These are phyloP conservation scores for Russula sp. DNA, from an alignment of 768 basidiomycete genomes.

Conservation along the genomic window DNA sequence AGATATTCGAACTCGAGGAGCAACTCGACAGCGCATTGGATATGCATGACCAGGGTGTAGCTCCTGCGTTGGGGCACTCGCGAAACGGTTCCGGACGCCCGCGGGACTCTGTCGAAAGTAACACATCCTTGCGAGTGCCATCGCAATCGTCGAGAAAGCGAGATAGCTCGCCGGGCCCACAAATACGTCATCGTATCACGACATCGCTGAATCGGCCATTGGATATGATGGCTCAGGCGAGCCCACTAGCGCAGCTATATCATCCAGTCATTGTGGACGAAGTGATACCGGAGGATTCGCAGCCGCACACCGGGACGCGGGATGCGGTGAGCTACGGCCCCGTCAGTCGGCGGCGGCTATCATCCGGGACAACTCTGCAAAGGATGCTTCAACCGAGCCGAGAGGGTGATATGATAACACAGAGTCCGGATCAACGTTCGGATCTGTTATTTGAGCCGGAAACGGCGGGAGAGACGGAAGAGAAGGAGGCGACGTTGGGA, in stretches of 20 bases:
- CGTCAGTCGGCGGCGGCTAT: conserved; percentile 41
- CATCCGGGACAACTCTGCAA: conserved; percentile 35
- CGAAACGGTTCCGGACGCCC: conserved; percentile 35
- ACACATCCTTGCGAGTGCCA: conserved; percentile 9
- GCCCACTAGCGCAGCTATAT: conserved; percentile 73
- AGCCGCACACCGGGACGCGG: conserved; percentile 21
- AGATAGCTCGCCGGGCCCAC: conserved; percentile 15
- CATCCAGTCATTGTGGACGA: conserved; percentile 63
- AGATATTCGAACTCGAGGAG: conserved; percentile 82
- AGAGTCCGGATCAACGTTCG: conserved; percentile 34
- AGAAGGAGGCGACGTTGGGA: conserved; percentile 35
- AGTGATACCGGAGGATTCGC: conserved; percentile 38
- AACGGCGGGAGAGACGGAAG: conserved; percentile 33
- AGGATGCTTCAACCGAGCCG: conserved; percentile 21
- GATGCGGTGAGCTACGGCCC: conserved; percentile 41
- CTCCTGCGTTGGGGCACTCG: conserved; percentile 34
- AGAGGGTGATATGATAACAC: conserved; percentile 31
- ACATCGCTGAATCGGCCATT: conserved; percentile 44
- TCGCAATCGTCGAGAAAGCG: conserved; percentile 19
- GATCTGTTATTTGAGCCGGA: conserved; percentile 17
- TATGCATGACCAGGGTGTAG: conserved; percentile 40
- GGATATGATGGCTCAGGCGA: conserved; percentile 43
- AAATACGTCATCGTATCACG: conserved; percentile 42
- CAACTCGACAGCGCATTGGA: conserved; percentile 60
- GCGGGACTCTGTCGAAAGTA: conserved; percentile 10